A percentile compares a stretch with the other conserved stretches of the same genome.
Evolutionary conservation across 2,329 filamentous ascomycete species (phyloP).

Genomic region (Tolypocladium guangdongense): DNA sequence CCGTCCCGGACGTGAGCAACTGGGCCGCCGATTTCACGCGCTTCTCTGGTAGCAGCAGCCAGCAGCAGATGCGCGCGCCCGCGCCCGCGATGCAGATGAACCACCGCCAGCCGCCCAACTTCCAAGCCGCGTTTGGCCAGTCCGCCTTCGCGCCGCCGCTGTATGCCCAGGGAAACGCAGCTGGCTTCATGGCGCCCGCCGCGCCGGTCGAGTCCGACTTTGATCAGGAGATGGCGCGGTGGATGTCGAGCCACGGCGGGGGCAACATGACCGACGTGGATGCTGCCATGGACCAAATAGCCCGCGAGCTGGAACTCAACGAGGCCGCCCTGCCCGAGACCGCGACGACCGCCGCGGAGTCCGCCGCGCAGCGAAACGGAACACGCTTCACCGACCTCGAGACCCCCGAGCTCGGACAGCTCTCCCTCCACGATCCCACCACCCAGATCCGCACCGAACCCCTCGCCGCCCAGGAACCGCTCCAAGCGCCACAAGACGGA

Average conservation of each 20-base stretch:
- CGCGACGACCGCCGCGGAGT: background rate
- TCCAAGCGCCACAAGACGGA: slow-evolving; percentile 2
- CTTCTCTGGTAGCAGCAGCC: slow-evolving; percentile 9
- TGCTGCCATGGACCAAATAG: slow-evolving; percentile 31
- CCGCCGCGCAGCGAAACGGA: background rate
- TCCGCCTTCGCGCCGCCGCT: slow-evolving; percentile 13
- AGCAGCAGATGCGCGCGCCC: slow-evolving; percentile 11
- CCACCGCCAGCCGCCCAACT: slow-evolving; percentile 12
- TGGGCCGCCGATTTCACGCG: slow-evolving; percentile 28
- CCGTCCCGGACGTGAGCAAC: slow-evolving; percentile 13
- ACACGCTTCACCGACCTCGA: slow-evolving; percentile 17
- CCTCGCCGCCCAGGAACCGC: slow-evolving; percentile 4
- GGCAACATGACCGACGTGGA: slow-evolving; percentile 27
- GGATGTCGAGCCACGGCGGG: slow-evolving; percentile 26
- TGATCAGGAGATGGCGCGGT: slow-evolving; percentile 28
- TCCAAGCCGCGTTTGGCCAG: slow-evolving; percentile 19
- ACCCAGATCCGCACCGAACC: background rate
- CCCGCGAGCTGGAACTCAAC: slow-evolving; percentile 26
- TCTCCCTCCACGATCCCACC: slow-evolving; percentile 14
- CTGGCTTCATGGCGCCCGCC: slow-evolving; percentile 13
- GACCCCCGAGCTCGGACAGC: slow-evolving; percentile 19
- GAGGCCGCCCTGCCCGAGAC: slow-evolving; percentile 17
- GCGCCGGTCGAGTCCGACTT: slow-evolving; percentile 22
- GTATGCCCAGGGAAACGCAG: slow-evolving; percentile 15
- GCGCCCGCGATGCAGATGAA: slow-evolving; percentile 13